These are phyloP conservation scores for Nepenthes alata DNA, from an alignment of 179 eudicot genomes.

Conservation along the genomic window DNA sequence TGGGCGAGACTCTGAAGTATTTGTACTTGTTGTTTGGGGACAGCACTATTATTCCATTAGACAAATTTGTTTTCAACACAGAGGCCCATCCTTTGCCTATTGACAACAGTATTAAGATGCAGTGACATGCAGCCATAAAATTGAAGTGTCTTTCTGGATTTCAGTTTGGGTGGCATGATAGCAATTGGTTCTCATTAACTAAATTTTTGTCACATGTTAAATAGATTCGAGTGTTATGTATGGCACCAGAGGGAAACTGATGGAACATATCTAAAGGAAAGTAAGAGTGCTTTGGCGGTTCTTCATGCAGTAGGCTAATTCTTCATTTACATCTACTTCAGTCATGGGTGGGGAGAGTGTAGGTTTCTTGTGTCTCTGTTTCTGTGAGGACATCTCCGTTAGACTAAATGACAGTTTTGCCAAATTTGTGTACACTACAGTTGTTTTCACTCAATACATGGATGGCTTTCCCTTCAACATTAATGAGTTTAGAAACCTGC, in stretches of 20 bases:
- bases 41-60: slow-evolving; percentile 41
- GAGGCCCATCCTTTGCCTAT: slow-evolving; percentile 93
- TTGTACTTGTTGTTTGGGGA: slow-evolving; percentile 64
- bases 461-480: neutral
- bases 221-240: neutral
- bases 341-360: neutral
- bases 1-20: slow-evolving; percentile 92
- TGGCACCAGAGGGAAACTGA: neutral
- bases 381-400: neutral
- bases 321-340: neutral
- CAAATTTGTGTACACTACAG: neutral
- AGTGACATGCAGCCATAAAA: slow-evolving; percentile 10
- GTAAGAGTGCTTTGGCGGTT: neutral
- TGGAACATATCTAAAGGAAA: neutral
- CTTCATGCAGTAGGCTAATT: neutral
- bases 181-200: neutral
- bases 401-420: neutral
- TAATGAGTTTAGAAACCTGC: neutral
- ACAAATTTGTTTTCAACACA: slow-evolving; percentile 77
- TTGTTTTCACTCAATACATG: neutral
- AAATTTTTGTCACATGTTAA: neutral
- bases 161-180: neutral
- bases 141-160: neutral
- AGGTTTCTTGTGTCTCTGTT: neutral
- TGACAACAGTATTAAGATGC: slow-evolving; percentile 15